Base-by-base conservation (phyloP, 108 stramenopile genomes). In the Craspedostauros australis region DNA sequence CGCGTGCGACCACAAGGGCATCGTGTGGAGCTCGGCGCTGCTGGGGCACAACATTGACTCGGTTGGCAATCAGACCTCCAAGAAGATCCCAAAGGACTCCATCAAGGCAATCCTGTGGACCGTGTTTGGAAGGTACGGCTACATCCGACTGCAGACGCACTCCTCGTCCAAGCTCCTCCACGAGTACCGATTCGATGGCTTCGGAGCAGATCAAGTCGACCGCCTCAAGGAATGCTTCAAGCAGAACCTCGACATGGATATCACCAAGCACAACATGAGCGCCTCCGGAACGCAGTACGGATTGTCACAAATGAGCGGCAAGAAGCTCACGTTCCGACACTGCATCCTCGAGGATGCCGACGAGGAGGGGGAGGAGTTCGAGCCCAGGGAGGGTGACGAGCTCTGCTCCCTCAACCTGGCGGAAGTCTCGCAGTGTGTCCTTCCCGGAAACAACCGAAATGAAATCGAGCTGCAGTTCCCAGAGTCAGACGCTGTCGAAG, bases 381-480 rank as follows among this genome's bases (percentile, higher is more conserved):
- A 91, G 62, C 81, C 86, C 0, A 67, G 77, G 7, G 76, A 76
- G 23, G 87, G 87, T 30, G 84, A 88, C 24, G 92, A 93, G 70
- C 83, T 93, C 77, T 48, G 89, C 44, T 69, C 77, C n/a, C 42
- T 93, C 27, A 84, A 93, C 60, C 64, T 93, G 8, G 73, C 72
- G 3, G 82, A 93, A 60, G 88, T 93, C 1, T 72, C 74, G 27
- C 92, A 93, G 58, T 93, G 92, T 47, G 92, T 94, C 6, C 43
- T 88, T 64, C 88, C 85, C 14, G 92, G 92, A 24, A 94, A 94
- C 66, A 89, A 88, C 53, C 66, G 88, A 16, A 90, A 94, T 57
- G 86, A 89, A 63, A 85, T 94, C 49, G 92, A 94, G 63, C 54
- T 94, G 54, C 92, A 94, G 64, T 94, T 94, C 55, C 82, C 79